A percentile compares a stretch with the other conserved stretches of the same genome.
Conservation (phyloP, 2,329 filamentous ascomycete species). For the Botrytis medusae region DNA sequence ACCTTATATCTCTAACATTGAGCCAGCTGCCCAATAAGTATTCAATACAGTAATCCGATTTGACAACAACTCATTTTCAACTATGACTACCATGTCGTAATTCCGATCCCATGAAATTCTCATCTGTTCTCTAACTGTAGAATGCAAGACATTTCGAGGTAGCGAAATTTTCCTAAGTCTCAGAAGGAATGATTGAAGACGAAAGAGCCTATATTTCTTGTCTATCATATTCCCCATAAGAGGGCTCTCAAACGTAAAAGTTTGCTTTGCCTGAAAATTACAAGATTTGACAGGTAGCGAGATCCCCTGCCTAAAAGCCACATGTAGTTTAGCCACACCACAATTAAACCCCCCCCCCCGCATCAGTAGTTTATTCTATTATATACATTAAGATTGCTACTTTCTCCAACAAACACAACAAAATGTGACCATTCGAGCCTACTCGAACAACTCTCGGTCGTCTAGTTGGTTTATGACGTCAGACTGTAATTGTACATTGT, state of each 20-base stretch:
- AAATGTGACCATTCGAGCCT: constrained; percentile 17
- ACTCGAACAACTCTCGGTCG: constrained; percentile 21
- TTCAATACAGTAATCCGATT: too few relatives aligned
- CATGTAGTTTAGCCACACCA: not conserved
- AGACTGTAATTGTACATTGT: constrained; percentile 19
- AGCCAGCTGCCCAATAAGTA: not conserved
- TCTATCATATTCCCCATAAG: not conserved
- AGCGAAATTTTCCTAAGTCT: not conserved
- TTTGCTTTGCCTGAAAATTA: not conserved
- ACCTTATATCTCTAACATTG: too few relatives aligned
- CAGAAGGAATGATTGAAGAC: not conserved
- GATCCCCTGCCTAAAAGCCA: not conserved
- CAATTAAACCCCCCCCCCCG: too few relatives aligned
- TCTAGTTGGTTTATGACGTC: constrained; percentile 25
- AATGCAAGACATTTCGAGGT: not conserved
- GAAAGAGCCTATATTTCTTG: not conserved
- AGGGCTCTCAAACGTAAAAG: too few relatives aligned
- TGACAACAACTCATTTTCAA: not conserved
- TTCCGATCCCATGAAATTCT: not conserved
- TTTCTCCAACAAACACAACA: not conserved
- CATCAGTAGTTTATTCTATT: not conserved
- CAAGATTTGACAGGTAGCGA: not conserved
- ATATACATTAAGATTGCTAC: fast-evolving
- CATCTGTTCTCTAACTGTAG: not conserved
- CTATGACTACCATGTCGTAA: not conserved